These are phyloP conservation scores for Diaporthe sp. DNA, from an alignment of 2,329 filamentous ascomycete genomes.

Conservation along the genomic window DNA sequence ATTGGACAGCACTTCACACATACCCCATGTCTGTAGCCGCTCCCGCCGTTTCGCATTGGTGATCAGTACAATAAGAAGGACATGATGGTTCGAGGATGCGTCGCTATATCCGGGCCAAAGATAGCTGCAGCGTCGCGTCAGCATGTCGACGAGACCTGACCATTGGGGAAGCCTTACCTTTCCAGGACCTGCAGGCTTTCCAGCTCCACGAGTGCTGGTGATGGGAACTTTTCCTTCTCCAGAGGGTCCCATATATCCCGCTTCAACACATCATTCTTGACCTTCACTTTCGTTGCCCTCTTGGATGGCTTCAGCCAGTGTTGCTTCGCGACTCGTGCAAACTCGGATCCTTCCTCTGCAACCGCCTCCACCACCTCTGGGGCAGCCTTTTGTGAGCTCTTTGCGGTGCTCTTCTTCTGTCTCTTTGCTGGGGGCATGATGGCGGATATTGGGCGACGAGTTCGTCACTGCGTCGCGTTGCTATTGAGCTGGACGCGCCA, in stretches of 20 bases:
- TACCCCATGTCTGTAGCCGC: constrained; percentile 88
- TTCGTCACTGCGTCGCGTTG: constrained; percentile 39
- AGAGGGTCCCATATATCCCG: constrained; percentile 89
- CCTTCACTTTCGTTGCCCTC: constrained; percentile 69
- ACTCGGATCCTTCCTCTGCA: constrained; percentile 71
- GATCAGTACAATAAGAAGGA: constrained; percentile 87
- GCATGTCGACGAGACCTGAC: constrained; percentile 32
- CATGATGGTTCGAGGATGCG: constrained; percentile 91
- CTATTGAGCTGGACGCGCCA: constrained; percentile 30
- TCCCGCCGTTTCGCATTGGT: constrained; percentile 91
- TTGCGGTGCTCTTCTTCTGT: constrained; percentile 65
- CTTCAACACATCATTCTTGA: constrained; percentile 89
- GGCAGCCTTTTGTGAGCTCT: constrained; percentile 60
- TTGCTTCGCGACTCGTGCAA: constrained; percentile 83
- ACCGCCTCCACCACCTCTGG: constrained; percentile 78
- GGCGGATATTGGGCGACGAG: constrained; percentile 38
- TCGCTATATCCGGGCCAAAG: constrained; percentile 95
- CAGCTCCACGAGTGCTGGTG: constrained; percentile 82
- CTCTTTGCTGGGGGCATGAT: constrained; percentile 72
- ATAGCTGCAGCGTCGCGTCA: constrained; percentile 69
- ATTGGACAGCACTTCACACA: constrained; percentile 51
- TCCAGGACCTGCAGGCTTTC: constrained; percentile 94
- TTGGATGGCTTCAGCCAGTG: constrained; percentile 82
- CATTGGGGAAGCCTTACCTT: constrained; percentile 63
- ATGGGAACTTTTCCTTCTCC: constrained; percentile 83